These are phyloP conservation scores for Hsuehochloa calcarea DNA, from an alignment of 176 grass and related monocot genomes.

Conservation along the genomic window DNA sequence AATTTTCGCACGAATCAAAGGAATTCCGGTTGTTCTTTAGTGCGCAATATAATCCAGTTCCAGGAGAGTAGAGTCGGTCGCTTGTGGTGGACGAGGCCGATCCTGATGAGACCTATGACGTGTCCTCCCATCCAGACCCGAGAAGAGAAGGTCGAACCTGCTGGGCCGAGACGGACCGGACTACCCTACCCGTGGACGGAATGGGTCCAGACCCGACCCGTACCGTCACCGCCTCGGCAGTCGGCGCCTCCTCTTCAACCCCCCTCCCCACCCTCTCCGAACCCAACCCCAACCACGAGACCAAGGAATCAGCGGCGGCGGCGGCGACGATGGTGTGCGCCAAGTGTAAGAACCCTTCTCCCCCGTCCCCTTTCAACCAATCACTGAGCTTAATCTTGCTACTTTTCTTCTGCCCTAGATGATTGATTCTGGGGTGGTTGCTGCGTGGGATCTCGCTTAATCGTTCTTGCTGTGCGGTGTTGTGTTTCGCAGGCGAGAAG, in stretches of 20 bases:
- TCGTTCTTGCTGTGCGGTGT: not conserved
- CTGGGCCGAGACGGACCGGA: not conserved
- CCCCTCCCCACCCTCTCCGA: not conserved
- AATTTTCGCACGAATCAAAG: too few species aligned
- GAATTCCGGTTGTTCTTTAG: too few species aligned
- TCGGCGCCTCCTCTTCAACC: too few species aligned
- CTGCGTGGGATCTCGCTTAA: not conserved
- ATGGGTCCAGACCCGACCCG: not conserved
- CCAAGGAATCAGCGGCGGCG: too few species aligned
- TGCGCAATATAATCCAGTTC: too few species aligned
- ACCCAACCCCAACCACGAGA: not conserved
- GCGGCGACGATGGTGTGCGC: constrained; percentile 44
- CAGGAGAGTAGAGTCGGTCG: too few species aligned
- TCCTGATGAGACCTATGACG: too few species aligned
- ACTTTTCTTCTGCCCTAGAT: constrained; percentile 8
- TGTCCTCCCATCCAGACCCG: too few species aligned
- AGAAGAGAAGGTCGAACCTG: too few species aligned
- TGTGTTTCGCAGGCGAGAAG: constrained; percentile 79
- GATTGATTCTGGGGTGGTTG: not conserved
- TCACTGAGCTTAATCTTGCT: not conserved
- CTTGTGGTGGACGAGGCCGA: too few species aligned
- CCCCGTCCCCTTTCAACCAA: not conserved
- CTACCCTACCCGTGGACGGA: not conserved
- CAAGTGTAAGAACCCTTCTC: constrained; percentile 37
- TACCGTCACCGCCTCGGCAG: too few species aligned